Evolutionary conservation across 78 protist species (phyloP), one percentile per base, ranked within the genome.

Genomic region (Fonticula alba): DNA sequence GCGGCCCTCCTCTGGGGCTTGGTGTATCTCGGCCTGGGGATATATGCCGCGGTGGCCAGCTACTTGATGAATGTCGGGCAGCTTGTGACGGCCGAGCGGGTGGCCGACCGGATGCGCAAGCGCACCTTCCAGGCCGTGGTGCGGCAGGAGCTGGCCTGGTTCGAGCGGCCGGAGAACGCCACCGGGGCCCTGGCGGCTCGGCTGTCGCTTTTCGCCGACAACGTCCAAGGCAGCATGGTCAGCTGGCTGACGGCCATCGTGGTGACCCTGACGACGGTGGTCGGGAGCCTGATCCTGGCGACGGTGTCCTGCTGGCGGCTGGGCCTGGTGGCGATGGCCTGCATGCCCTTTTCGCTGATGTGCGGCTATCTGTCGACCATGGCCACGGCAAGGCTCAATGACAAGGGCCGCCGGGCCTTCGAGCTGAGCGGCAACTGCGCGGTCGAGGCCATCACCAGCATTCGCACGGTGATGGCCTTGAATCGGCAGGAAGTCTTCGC

Each of bases 391-490:
- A n/a, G n/a, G n/a, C n/a, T n/a, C n/a, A n/a, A n/a, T n/a, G n/a
- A n/a, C n/a, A n/a, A n/a, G n/a, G n/a, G n/a, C n/a, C n/a, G n/a
- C n/a, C n/a, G n/a, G n/a, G n/a, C n/a, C n/a, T n/a, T n/a, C n/a
- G n/a, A n/a, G n/a, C n/a, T n/a, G n/a, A n/a, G n/a, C n/a, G n/a
- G n/a, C n/a, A n/a, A n/a, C n/a, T n/a, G n/a, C n/a, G n/a, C n/a
- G n/a, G n/a, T n/a, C n/a, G 81, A 82, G 68, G 69, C 55, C 52
- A 64, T 82, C 43, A 68, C 73, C 13, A 24, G 64, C 2, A 67
- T 82, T 54, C 75, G 87, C 55, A 82, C 87, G 0, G 83, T 82
- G 38, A 64, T 50, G 15, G 68, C 87, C 2, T 76, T 82, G 58
- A 66, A 72, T 43, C 68, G 77, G 40, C 79, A 81, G 53, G 31